Conservation (phyloP, 2,329 filamentous ascomycete genomes). For the Phaeosphaeria sp. region DNA sequence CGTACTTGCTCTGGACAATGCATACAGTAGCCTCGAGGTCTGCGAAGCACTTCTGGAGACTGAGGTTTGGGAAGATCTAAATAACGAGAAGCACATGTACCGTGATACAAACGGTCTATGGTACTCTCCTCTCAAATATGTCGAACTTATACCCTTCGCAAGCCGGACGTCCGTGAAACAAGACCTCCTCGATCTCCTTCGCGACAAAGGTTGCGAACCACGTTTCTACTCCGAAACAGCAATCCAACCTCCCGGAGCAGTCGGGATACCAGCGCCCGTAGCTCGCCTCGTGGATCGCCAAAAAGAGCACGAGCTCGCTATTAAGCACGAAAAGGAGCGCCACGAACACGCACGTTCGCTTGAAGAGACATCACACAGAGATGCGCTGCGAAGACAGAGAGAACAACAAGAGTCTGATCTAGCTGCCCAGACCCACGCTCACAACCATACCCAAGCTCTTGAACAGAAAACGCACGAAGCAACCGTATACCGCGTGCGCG, state of each 20-base stretch:
- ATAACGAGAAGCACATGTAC: conserved; percentile 61
- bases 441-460: conserved; percentile 27
- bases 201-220: conserved; percentile 41
- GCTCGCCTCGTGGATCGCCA: conserved; percentile 37
- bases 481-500: conserved; percentile 38
- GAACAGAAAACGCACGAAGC: conserved; percentile 41
- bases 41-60: conserved; percentile 66
- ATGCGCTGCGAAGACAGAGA: conserved; percentile 32
- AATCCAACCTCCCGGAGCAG: conserved; percentile 45
- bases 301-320: conserved; percentile 37
- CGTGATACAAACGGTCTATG: conserved; percentile 56
- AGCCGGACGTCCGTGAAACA: conserved; percentile 24
- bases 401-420: conserved; percentile 37
- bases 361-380: conserved; percentile 37
- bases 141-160: conserved; percentile 43
- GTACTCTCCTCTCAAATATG: conserved; percentile 71
- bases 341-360: conserved; percentile 37
- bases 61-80: conserved; percentile 69
- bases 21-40: conserved; percentile 60
- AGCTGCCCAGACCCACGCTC: conserved; percentile 23
- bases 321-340: conserved; percentile 34
- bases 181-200: conserved; percentile 36
- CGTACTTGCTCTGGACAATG: conserved; percentile 65
- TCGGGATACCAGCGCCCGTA: conserved; percentile 40
- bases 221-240: conserved; percentile 45